A percentile compares a stretch with the other conserved stretches of the same genome.
Conservation (phyloP, 2,329 filamentous ascomycete species). For the Nothophaeocryptopus gaeumannii region DNA sequence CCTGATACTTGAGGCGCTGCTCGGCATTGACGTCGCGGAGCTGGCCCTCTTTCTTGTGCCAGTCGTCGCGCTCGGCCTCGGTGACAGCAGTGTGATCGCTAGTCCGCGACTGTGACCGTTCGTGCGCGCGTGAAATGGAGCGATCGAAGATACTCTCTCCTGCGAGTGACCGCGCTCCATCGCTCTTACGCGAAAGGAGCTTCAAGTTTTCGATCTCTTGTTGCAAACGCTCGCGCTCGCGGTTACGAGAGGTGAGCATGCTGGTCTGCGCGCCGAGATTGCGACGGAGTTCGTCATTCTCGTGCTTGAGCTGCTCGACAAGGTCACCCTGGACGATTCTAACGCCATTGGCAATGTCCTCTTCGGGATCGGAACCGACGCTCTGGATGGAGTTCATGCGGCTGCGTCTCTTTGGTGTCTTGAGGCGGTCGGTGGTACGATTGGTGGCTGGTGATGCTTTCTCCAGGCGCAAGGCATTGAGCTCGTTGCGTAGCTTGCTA, state of each 20-base stretch:
- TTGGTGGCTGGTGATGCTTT: conserved; percentile 37
- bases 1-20: conserved; percentile 84
- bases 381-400: conserved; percentile 33
- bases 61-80: conserved; percentile 79
- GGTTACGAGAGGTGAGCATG: conserved; percentile 93
- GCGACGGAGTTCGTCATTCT: conserved; percentile 86
- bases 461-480: conserved; percentile 55
- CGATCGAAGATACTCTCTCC: conserved; percentile 90
- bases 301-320: conserved; percentile 84
- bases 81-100: conserved; percentile 68
- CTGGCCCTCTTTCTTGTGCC: conserved; percentile 79
- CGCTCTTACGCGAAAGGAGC: conserved; percentile 73
- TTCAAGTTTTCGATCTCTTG: conserved; percentile 98
- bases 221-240: conserved; percentile 90
- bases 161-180: conserved; percentile 56
- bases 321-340: conserved; percentile 50
- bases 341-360: conserved; percentile 37
- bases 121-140: conserved; percentile 77
- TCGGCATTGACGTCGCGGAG: conserved; percentile 83
- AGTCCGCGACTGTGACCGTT: conserved; percentile 70
- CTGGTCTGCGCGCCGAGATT: conserved; percentile 95
- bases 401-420: conserved; percentile 31
- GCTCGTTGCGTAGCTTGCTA: conserved; percentile 75
- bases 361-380: conserved; percentile 34
- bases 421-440: conserved; percentile 41